These are phyloP conservation scores for Colletotrichum endophyticum DNA, from an alignment of 2,329 filamentous ascomycete genomes.

Conservation along the genomic window DNA sequence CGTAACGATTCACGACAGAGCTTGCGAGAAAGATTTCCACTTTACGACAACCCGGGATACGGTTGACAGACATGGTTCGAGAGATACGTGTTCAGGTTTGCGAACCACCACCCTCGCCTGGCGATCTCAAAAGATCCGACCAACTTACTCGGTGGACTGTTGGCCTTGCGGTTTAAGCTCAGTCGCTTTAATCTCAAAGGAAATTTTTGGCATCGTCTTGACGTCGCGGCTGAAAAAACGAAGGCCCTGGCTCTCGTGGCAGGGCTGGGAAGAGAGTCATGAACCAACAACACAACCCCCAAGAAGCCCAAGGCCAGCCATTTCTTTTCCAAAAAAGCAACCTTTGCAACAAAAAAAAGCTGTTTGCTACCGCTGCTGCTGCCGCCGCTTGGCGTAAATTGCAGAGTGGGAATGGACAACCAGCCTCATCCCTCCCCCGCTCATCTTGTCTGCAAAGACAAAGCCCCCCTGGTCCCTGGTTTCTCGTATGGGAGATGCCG, in stretches of 20 bases:
- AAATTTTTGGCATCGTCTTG: not conserved
- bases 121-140: not conserved
- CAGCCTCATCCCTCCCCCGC: not conserved
- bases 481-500: conserved; percentile 14
- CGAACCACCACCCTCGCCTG: not conserved
- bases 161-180: not conserved
- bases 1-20: not conserved
- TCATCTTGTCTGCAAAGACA: not conserved
- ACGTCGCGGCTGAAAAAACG: not conserved
- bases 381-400: not conserved
- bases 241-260: not conserved
- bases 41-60: not conserved
- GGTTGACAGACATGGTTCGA: not conserved
- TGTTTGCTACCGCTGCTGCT: not conserved
- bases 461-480: not conserved
- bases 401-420: not conserved
- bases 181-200: not conserved
- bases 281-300: not conserved
- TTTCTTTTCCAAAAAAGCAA: not conserved
- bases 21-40: not conserved
- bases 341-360: not conserved
- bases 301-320: not conserved
- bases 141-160: not conserved
- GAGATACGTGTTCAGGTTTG: not conserved
- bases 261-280: not conserved